Conservation (phyloP, 2,329 filamentous ascomycete species). For the Botrytis fabae region DNA sequence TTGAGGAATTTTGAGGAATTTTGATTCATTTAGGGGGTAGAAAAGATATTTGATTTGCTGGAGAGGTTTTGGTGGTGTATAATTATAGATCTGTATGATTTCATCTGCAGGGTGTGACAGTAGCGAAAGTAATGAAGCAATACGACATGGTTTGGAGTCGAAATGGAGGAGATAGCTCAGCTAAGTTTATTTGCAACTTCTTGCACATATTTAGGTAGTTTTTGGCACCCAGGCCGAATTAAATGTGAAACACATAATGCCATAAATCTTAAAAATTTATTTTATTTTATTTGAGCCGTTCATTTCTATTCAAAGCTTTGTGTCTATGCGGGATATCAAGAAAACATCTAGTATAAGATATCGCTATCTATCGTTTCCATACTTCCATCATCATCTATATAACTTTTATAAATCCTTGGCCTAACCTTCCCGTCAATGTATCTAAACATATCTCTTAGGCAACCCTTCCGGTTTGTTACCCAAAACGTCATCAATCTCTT, state of each 20-base stretch:
- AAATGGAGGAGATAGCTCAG: not conserved
- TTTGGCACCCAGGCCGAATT: not conserved
- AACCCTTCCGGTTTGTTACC: constrained; percentile 56
- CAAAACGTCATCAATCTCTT: constrained; percentile 59
- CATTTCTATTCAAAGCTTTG: not conserved
- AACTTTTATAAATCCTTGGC: not conserved
- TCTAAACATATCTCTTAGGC: constrained; percentile 33
- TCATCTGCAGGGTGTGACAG: not conserved
- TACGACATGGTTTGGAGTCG: not conserved
- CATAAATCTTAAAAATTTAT: not conserved
- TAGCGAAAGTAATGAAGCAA: not conserved
- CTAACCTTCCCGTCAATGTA: not conserved
- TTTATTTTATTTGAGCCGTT: not conserved
- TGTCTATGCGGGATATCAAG: not conserved
- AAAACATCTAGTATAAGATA: not conserved
- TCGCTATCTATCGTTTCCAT: not conserved
- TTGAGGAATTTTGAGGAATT: not conserved
- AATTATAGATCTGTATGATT: not conserved
- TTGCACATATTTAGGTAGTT: constrained; percentile 13
- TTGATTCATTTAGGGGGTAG: not conserved
- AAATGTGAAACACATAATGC: constrained; percentile 4
- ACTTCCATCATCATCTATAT: not conserved
- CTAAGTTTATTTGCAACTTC: not conserved
- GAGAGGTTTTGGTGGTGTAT: not conserved
- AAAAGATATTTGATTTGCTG: not conserved